Evolutionary conservation across 345 rosid species (phyloP).

Genomic region (Citrus trifoliata): DNA sequence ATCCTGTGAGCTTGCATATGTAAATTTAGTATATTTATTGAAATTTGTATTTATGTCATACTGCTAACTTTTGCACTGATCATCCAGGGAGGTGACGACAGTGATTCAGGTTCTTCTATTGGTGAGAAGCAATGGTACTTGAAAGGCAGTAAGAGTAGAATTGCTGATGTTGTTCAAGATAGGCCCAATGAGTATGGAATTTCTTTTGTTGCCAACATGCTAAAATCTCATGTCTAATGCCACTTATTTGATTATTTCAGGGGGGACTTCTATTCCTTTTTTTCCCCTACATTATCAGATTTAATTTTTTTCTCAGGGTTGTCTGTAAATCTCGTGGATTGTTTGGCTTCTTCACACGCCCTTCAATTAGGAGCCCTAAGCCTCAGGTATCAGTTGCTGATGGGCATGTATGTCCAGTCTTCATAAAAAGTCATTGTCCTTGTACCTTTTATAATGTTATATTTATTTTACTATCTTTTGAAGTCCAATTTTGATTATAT

Average conservation of each 20-base stretch:
- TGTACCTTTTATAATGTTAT: constrained; percentile 9
- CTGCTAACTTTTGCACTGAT: constrained; percentile 16
- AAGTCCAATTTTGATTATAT: background rate
- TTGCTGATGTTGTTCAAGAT: constrained; percentile 26
- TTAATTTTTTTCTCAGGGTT: constrained; percentile 17
- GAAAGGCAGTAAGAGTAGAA: constrained; percentile 40
- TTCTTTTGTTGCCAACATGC: constrained; percentile 9
- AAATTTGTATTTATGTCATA: constrained; percentile 7
- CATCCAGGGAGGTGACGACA: constrained; percentile 62
- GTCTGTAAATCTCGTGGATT: constrained; percentile 51
- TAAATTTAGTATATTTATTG: constrained; percentile 1
- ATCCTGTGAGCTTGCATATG: background rate
- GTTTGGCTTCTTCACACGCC: constrained; percentile 49
- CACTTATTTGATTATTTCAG: constrained; percentile 13
- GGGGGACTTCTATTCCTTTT: background rate
- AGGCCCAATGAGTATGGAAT: constrained; percentile 49
- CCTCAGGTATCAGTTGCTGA: constrained; percentile 29
- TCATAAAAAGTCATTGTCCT: constrained; percentile 12
- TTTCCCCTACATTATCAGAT: background rate
- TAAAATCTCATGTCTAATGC: constrained; percentile 4
- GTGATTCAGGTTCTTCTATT: constrained; percentile 37
- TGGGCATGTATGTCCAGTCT: constrained; percentile 31
- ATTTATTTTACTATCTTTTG: background rate
- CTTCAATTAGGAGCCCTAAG: constrained; percentile 39
- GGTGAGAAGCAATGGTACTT: constrained; percentile 40